Base-by-base conservation (phyloP, 345 rosid species). In the Hypericum androsaemum region DNA sequence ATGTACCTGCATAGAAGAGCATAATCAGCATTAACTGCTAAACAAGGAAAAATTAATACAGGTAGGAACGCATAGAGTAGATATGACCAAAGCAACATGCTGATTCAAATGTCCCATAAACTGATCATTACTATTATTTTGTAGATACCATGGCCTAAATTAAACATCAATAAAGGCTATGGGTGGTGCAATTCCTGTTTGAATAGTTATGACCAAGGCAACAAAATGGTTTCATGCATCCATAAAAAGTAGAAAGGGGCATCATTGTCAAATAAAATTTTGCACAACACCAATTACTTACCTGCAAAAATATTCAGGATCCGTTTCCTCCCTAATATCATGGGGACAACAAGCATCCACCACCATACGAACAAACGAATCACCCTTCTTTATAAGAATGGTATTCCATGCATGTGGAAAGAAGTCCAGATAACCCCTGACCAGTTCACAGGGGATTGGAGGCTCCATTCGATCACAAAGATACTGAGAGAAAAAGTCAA, bases 391-490 rank as follows among this genome's bases (percentile, higher is more conserved):
- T 10, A 79, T 62, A 46, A 73, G 79, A 63, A 88, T 64, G 52
- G 71, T 64, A 67, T 92, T 92, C 98, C 98, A 92, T 15, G 97
- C 97, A 78, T 88, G 98, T 39, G 97, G 95, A 68, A 67, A 59
- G 70, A 79, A 92, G 74, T 88, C 97, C 65, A 88, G 68, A 74
- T 92, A 92, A 15, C 98, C 98, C 76, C 98, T 85, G 43, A 92
- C 88, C 78, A 92, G 94, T 80, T 92, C 98, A 56, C 98, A 92
- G 15, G 88, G 95, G 43, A 92, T 59, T 38, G 97, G 94, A 58
- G 97, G 98, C 50, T 81, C 80, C 89, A 88, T 84, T 44, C 98
- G 78, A 50, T 92, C 98, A 56, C 98, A 92, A 39, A 92, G 81
- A 71, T 85, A 88, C 98, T 88, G 64, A 22, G 14, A 67, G 43